Evolutionary conservation across 371 early-diverging fungal genomes (phyloP).

Genomic region (Encephalitozoon hellem): DNA sequence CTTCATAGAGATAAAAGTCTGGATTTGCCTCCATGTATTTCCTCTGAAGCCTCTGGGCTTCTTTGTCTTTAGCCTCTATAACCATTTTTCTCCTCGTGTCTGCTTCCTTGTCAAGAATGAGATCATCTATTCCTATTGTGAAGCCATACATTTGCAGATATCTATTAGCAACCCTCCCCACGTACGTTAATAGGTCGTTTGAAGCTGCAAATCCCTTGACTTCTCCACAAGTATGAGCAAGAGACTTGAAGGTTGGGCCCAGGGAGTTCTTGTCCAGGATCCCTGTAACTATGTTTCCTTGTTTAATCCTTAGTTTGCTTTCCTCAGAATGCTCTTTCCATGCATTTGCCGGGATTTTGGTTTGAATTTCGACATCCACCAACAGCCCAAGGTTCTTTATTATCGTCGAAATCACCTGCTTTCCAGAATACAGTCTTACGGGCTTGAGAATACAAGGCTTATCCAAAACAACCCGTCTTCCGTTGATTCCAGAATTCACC

Average conservation of each 20-base stretch:
- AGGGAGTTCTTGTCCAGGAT: conserved; percentile 92
- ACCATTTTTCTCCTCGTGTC: conserved; percentile 58
- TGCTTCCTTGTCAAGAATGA: conserved; percentile 64
- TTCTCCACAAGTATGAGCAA: conserved; percentile 90
- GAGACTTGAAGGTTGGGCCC: conserved; percentile 80
- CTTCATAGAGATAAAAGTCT: conserved; percentile 14
- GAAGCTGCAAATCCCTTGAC: conserved; percentile 81
- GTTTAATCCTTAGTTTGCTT: conserved; percentile 68
- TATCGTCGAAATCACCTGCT: conserved; percentile 68
- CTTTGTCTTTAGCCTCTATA: conserved; percentile 66
- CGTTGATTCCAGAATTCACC: conserved; percentile 68
- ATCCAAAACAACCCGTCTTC: conserved; percentile 23
- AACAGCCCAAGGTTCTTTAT: conserved; percentile 59
- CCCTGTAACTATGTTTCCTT: conserved; percentile 78
- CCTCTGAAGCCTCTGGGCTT: conserved; percentile 9
- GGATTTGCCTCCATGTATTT: conserved; percentile 9
- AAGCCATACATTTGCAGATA: conserved; percentile 81
- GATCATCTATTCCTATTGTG: conserved; percentile 95
- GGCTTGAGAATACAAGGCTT: conserved; percentile 65
- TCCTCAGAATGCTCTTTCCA: conserved; percentile 76
- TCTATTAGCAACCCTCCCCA: conserved; percentile 81
- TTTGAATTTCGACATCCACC: conserved; percentile 72
- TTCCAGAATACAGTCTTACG: conserved; percentile 81
- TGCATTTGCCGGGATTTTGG: conserved; percentile 68
- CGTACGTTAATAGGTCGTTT: conserved; percentile 77